Evolutionary conservation across 1,284 basidiomycete genomes (phyloP).

Genomic region (Leccinum huronense): DNA sequence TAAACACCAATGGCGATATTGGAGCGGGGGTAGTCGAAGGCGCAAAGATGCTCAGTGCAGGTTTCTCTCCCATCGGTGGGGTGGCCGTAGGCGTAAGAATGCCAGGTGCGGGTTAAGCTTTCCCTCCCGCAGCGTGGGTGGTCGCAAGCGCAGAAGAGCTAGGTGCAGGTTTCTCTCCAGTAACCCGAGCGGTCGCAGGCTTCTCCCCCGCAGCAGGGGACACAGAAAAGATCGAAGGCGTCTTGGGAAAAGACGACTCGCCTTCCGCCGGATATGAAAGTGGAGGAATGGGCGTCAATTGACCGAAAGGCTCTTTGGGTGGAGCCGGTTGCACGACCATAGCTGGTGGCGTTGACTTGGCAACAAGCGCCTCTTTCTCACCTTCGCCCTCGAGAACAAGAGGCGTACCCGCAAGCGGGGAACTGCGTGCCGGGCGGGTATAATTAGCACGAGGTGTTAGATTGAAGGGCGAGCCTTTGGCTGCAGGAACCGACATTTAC

Average conservation of each 20-base stretch:
- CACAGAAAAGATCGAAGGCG: conserved; percentile 41
- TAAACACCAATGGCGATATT: background rate
- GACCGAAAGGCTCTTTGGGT: conserved; percentile 39
- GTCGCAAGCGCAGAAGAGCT: conserved; percentile 4
- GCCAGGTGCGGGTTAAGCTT: background rate
- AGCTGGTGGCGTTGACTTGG: conserved; percentile 22
- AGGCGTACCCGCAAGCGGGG: conserved; percentile 55
- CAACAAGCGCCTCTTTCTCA: conserved; percentile 31
- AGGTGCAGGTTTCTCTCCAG: background rate
- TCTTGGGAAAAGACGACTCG: conserved; percentile 36
- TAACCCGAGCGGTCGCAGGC: background rate
- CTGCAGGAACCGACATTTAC: conserved; percentile 29
- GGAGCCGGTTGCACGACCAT: conserved; percentile 34
- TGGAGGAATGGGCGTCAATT: conserved; percentile 21
- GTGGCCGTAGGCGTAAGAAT: background rate
- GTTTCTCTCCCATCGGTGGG: background rate
- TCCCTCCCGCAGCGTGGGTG: background rate
- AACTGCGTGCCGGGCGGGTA: conserved; percentile 55
- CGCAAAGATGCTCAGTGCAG: background rate
- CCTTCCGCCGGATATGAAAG: conserved; percentile 14
- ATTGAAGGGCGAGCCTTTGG: conserved; percentile 29
- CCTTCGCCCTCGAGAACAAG: conserved; percentile 43
- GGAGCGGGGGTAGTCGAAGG: background rate
- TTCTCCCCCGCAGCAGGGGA: conserved; percentile 14
- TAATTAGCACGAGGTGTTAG: conserved; percentile 51